phyloP scores from a whole-genome alignment of 2,329 filamentous ascomycete genomes.

The Cladorrhinum sp. region DNA sequence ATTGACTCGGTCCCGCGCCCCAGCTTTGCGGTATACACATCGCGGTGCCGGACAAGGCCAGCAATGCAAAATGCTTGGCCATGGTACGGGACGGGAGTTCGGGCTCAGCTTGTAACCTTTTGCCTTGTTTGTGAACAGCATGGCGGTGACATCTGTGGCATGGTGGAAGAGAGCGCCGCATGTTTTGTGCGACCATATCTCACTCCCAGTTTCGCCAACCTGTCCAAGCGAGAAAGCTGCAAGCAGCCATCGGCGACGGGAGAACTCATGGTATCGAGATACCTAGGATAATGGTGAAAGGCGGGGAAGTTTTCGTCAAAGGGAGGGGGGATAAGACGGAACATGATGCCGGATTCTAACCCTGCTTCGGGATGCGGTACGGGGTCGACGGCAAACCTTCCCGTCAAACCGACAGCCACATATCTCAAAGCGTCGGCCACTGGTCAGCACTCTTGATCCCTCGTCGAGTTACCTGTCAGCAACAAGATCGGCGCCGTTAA shows the following conservation, averaged over 20 bases:
- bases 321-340: neutral
- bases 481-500: neutral
- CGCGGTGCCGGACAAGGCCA: neutral
- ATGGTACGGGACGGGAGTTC: conserved; percentile 6
- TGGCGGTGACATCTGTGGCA: conserved; percentile 11
- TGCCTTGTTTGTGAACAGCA: neutral
- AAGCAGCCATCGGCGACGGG: neutral
- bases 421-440: neutral
- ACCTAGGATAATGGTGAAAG: neutral
- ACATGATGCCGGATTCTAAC: conserved; percentile 5
- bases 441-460: neutral
- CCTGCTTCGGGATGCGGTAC: neutral
- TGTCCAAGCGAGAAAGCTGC: neutral
- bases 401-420: neutral
- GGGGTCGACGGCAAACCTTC: conserved; percentile 5
- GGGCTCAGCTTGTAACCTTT: conserved; percentile 4
- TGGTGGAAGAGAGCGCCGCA: conserved; percentile 13
- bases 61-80: conserved; percentile 11
- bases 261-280: conserved; percentile 2
- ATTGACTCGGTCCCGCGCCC: conserved; percentile 12
- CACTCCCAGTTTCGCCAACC: conserved; percentile 1
- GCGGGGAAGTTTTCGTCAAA: neutral
- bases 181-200: conserved; percentile 10
- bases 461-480: neutral
- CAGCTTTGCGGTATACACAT: conserved; percentile 4